A percentile compares a stretch with the other conserved stretches of the same genome.
Conservation (phyloP, 1,139 yeast species). For the Magnusiomyces ingens region DNA sequence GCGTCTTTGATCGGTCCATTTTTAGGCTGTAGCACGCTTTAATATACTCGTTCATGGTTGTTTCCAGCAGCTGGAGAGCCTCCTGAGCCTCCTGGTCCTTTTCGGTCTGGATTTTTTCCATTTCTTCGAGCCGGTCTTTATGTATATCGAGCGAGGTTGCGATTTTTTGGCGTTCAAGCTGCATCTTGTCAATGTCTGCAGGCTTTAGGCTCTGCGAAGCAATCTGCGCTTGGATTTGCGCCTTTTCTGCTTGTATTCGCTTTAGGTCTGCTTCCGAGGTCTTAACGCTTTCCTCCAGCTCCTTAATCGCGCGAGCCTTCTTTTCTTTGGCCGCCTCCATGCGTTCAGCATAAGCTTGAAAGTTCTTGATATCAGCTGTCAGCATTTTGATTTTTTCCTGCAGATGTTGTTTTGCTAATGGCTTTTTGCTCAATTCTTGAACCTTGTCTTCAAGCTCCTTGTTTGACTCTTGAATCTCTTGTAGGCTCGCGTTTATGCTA, state of each 20-base stretch:
- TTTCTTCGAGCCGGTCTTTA: slow-evolving; percentile 43
- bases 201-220: slow-evolving; percentile 52
- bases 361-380: slow-evolving; percentile 64
- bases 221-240: slow-evolving; percentile 43
- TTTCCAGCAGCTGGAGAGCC: slow-evolving; percentile 36
- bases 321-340: slow-evolving; percentile 58
- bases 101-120: slow-evolving; percentile 56
- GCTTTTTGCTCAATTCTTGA: slow-evolving; percentile 32
- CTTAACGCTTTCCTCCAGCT: slow-evolving; percentile 49
- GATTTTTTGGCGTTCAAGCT: slow-evolving; percentile 53
- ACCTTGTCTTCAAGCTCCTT: slow-evolving; percentile 32
- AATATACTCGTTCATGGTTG: slow-evolving; percentile 34
- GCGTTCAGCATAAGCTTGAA: slow-evolving; percentile 60
- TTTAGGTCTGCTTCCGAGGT: slow-evolving; percentile 42
- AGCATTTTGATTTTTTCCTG: slow-evolving; percentile 57
- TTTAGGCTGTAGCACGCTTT: neutral
- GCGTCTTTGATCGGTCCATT: neutral
- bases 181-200: slow-evolving; percentile 55
- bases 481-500: slow-evolving; percentile 35
- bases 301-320: slow-evolving; percentile 54
- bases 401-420: slow-evolving; percentile 40
- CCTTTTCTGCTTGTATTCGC: slow-evolving; percentile 42
- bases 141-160: slow-evolving; percentile 50
- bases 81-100: slow-evolving; percentile 45
- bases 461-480: slow-evolving; percentile 37